Evolutionary conservation across 805 yeast genomes (phyloP).

Genomic region (Tetrapisispora iriomotensis): DNA sequence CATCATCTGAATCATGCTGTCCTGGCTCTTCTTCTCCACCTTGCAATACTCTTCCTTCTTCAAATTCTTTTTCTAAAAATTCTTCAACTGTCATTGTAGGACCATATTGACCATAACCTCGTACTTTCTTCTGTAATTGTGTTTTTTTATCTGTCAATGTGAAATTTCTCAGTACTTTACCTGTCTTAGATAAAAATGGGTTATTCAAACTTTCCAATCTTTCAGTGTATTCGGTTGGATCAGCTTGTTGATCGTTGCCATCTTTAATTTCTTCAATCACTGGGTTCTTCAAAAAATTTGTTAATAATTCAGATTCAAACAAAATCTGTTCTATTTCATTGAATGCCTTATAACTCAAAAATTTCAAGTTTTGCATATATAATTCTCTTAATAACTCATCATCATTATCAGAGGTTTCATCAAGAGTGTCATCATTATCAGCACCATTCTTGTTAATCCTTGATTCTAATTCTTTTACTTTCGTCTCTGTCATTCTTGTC

Average conservation of each 20-base stretch:
- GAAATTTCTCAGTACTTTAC: conserved; percentile 78
- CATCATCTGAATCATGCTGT: conserved; percentile 39
- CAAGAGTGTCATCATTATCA: conserved; percentile 22
- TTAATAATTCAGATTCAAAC: conserved; percentile 60
- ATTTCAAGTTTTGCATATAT: conserved; percentile 44
- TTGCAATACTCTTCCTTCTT: conserved; percentile 69
- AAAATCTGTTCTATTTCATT: conserved; percentile 45
- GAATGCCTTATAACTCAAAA: conserved; percentile 45
- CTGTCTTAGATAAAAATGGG: conserved; percentile 56
- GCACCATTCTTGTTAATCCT: conserved; percentile 27
- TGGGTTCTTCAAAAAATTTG: conserved; percentile 29
- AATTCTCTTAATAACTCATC: conserved; percentile 56
- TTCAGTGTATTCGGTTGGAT: conserved; percentile 48
- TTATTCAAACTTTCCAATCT: conserved; percentile 43
- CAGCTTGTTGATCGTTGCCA: conserved; percentile 5
- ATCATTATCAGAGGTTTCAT: too few relatives aligned
- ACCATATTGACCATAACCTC: conserved; percentile 83
- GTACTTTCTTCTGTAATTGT: conserved; percentile 53
- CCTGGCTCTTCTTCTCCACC: conserved; percentile 34
- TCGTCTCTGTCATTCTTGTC: conserved; percentile 43
- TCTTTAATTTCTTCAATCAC: background rate
- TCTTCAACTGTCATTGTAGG: conserved; percentile 96
- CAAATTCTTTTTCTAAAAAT: conserved; percentile 73
- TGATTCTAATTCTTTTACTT: conserved; percentile 33
- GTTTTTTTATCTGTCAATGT: conserved; percentile 54